Evolutionary conservation across 1,284 basidiomycete genomes (phyloP), one percentile per base, ranked within the genome.

Genomic region (Coriolopsis trogii): DNA sequence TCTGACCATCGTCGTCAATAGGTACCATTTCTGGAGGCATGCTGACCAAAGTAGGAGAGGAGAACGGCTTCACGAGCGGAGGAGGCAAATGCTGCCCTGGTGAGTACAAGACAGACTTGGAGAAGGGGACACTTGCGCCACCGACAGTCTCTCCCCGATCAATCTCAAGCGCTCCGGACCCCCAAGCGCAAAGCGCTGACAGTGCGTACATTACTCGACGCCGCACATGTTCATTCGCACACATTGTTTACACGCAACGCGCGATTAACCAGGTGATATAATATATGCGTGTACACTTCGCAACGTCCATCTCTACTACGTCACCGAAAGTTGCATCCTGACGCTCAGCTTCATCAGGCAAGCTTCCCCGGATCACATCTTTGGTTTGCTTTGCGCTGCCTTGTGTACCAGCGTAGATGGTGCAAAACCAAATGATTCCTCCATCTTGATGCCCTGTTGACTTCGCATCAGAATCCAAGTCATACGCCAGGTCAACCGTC

Each of bases 351-450:
- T n/a, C n/a, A n/a, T n/a, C n/a, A n/a, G n/a, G n/a, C n/a, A n/a
- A n/a, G n/a, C n/a, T n/a, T n/a, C n/a, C n/a, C n/a, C n/a, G n/a
- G n/a, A n/a, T n/a, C n/a, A 63, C 49, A 66, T 65, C 46, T 75
- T 81, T 9, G 77, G 72, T 55, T 74, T 80, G 24, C 73, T 74
- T 13, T 76, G 53, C 4, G 68, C 67, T 3, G 68, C 70, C 10
- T 75, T 71, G 49, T 88, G 77, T 6, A 90, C 80, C 23, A 92
- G 69, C 10, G 89, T 92, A 5, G 90, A 92, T 0, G 89, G 89
- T 3, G 89, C 90, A 62, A 90, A 86, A 12, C 89, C 89, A 64
- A 92, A 91, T 49, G 89, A 83, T 4, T 86, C 83, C 28, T 82
- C 78, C 47, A 91, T 67, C 57, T 74, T 71, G 42, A 91, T 79